phyloP scores from a whole-genome alignment of 768 basidiomycete genomes.

The Paxillus rubicundulus region DNA sequence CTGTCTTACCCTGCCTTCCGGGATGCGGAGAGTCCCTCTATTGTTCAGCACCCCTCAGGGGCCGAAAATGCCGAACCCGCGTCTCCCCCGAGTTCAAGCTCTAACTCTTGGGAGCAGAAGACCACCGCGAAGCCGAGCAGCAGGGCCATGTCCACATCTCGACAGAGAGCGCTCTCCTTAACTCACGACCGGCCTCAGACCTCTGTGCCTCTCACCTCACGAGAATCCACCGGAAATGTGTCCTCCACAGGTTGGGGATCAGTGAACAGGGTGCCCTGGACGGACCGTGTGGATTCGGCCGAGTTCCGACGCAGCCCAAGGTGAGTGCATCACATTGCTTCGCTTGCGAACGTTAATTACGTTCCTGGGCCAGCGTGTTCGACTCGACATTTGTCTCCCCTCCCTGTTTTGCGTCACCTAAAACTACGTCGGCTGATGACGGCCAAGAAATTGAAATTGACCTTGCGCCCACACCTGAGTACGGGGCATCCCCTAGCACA shows the following conservation, averaged over 20 bases:
- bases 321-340: slow-evolving; percentile 9
- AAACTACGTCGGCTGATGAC: slow-evolving; percentile 20
- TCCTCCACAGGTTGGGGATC: slow-evolving; percentile 29
- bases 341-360: slow-evolving; percentile 5
- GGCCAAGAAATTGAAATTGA: slow-evolving; percentile 37
- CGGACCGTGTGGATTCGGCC: slow-evolving; percentile 9
- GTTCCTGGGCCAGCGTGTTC: slow-evolving; percentile 8
- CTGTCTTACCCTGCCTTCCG: slow-evolving; percentile 14
- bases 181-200: slow-evolving; percentile 25
- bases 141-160: slow-evolving; percentile 9
- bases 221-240: slow-evolving; percentile 28
- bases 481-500: slow-evolving; percentile 48
- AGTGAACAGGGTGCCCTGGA: slow-evolving; percentile 21
- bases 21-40: background rate
- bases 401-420: slow-evolving; percentile 9
- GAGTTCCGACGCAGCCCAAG: slow-evolving; percentile 12
- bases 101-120: slow-evolving; percentile 17
- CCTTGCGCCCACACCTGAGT: slow-evolving; percentile 43
- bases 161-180: slow-evolving; percentile 31
- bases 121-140: background rate
- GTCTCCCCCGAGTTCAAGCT: background rate
- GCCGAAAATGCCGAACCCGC: background rate
- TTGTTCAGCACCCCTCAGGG: slow-evolving; percentile 1
- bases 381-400: slow-evolving; percentile 11
- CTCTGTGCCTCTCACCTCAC: slow-evolving; percentile 16